phyloP scores from a whole-genome alignment of 2,329 filamentous ascomycete species.

The Colletotrichum truncatum region DNA sequence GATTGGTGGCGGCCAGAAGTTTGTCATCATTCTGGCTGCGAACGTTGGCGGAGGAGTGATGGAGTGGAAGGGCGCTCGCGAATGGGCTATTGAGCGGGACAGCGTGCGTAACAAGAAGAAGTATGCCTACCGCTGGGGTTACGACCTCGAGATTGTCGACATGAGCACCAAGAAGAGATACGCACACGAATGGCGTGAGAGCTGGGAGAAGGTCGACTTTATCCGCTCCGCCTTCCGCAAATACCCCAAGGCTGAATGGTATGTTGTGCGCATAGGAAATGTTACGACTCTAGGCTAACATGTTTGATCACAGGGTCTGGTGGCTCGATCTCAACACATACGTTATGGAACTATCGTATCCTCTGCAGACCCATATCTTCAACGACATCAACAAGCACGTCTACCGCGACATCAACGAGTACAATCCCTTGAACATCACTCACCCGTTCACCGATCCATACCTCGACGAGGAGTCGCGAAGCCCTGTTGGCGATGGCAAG shows the following conservation, averaged over 20 bases:
- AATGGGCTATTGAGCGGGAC: slow-evolving; percentile 98
- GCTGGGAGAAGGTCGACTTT: slow-evolving; percentile 98
- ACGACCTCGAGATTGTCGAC: slow-evolving; percentile 94
- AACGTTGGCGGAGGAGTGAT: slow-evolving; percentile 97
- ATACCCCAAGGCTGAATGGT: slow-evolving; percentile 97
- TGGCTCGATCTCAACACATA: slow-evolving; percentile 98
- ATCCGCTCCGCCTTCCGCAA: slow-evolving; percentile 89
- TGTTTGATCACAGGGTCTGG: slow-evolving; percentile 79
- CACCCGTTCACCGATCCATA: slow-evolving; percentile 81
- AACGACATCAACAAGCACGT: slow-evolving; percentile 76
- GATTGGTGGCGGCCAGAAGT: slow-evolving; percentile 88
- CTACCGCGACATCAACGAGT: slow-evolving; percentile 95
- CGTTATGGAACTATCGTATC: slow-evolving; percentile 95
- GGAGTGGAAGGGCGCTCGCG: slow-evolving; percentile 97
- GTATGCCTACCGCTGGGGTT: slow-evolving; percentile 89
- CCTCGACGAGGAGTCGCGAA: slow-evolving; percentile 79
- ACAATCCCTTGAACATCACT: slow-evolving; percentile 93
- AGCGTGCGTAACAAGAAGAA: slow-evolving; percentile 94
- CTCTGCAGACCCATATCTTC: slow-evolving; percentile 91
- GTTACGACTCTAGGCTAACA: neutral
- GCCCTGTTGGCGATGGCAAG: slow-evolving; percentile 79
- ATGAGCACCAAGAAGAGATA: slow-evolving; percentile 99
- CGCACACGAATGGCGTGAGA: slow-evolving; percentile 98
- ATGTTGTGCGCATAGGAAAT: slow-evolving; percentile 45
- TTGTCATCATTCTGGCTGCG: slow-evolving; percentile 90